Percentiles rank a stretch among this genome's conserved stretches.
These are phyloP conservation scores for Camellia granthamiana DNA, from an alignment of 148 eudicot genomes.

Conservation along the genomic window DNA sequence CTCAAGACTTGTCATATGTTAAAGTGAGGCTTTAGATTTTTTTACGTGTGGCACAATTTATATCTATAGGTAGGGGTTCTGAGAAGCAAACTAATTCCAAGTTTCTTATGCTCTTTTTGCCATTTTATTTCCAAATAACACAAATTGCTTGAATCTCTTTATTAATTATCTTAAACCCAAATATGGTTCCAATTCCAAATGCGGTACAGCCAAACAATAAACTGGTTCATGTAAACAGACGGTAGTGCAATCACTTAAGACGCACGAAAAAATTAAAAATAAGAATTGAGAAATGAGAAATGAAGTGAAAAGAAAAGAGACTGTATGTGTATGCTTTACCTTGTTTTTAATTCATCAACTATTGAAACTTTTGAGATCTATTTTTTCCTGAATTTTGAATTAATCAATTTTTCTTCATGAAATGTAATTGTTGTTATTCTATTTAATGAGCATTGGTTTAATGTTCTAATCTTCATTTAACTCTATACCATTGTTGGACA, in stretches of 20 bases:
- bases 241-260: background rate
- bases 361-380: too few species aligned
- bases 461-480: too few species aligned
- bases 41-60: too few species aligned
- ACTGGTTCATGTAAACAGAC: background rate
- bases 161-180: background rate
- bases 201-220: background rate
- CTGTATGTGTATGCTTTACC: too few species aligned
- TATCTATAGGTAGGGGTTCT: background rate
- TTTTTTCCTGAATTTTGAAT: too few species aligned
- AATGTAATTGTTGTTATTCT: too few species aligned
- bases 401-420: too few species aligned
- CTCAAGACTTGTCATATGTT: background rate
- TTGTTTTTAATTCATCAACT: too few species aligned
- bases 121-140: background rate
- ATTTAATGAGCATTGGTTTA: too few species aligned
- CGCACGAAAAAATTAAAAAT: background rate
- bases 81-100: background rate
- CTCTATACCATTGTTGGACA: too few species aligned
- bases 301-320: too few species aligned
- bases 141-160: background rate
- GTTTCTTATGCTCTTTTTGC: background rate
- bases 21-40: background rate
- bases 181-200: background rate
- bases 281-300: background rate